Conservation (phyloP, 345 rosid species). For the Leavenworthia alabamica region DNA sequence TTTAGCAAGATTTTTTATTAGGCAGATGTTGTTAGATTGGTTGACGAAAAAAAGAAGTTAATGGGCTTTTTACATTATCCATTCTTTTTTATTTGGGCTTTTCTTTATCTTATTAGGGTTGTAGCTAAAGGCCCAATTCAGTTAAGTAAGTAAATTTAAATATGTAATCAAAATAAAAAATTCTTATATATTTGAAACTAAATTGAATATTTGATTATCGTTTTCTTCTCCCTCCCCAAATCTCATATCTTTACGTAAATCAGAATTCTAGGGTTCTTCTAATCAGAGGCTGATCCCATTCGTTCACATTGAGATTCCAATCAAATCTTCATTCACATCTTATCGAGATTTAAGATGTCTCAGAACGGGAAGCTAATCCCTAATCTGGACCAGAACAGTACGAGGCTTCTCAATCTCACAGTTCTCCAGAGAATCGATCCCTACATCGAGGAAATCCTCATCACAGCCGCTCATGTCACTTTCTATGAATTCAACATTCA, state of each 20-base stretch:
- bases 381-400: constrained; percentile 78
- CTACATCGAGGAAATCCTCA: constrained; percentile 76
- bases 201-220: not conserved
- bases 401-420: constrained; percentile 77
- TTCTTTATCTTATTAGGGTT: not conserved
- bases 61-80: not conserved
- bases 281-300: too few species aligned
- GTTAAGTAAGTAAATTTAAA: too few species aligned
- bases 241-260: constrained; percentile 20
- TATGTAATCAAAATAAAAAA: too few species aligned
- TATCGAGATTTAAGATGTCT: constrained; percentile 40
- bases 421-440: constrained; percentile 93
- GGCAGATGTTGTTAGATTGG: too few species aligned
- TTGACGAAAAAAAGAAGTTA: not conserved
- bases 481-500: constrained; percentile 92
- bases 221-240: constrained; percentile 18
- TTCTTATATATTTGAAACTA: too few species aligned
- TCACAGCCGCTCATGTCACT: constrained; percentile 94
- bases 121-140: not conserved
- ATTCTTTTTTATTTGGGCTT: not conserved
- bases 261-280: constrained; percentile 26
- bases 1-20: too few species aligned
- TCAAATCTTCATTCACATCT: not conserved
- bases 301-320: too few species aligned
- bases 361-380: constrained; percentile 87